Conservation (phyloP, 2,329 filamentous ascomycete species). For the Triangularia verruculosa region DNA sequence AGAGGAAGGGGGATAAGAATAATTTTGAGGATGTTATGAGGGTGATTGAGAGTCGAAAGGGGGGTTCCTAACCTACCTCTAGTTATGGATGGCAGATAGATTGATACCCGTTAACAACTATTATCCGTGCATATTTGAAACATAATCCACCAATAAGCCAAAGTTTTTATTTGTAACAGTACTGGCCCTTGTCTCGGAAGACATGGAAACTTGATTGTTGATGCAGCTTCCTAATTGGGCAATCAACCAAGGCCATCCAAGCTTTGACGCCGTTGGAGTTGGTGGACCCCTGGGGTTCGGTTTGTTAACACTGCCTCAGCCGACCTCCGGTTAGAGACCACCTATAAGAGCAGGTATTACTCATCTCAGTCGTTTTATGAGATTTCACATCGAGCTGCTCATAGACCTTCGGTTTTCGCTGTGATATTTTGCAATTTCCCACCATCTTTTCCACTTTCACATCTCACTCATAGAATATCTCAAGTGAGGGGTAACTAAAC, state of each 20-base stretch:
- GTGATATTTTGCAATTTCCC: not conserved
- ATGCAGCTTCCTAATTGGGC: slow-evolving; percentile 20
- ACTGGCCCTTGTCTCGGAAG: not conserved
- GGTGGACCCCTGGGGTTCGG: not conserved
- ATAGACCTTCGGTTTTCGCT: not conserved
- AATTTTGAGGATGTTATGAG: slow-evolving; percentile 76
- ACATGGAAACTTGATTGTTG: slow-evolving; percentile 7
- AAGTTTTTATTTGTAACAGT: not conserved
- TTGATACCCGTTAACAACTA: too few relatives aligned
- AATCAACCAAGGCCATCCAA: slow-evolving; percentile 10
- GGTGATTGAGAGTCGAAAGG: slow-evolving; percentile 64
- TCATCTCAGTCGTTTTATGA: not conserved
- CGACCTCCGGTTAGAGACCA: not conserved
- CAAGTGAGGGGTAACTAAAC: slow-evolving; percentile 3
- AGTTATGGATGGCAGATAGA: too few relatives aligned
- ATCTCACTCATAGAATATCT: not conserved
- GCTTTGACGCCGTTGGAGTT: not conserved
- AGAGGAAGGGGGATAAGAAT: slow-evolving; percentile 75
- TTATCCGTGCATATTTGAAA: too few relatives aligned
- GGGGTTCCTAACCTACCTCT: slow-evolving; percentile 4
- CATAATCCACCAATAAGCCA: too few relatives aligned
- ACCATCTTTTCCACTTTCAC: not conserved
- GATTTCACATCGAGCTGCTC: not conserved
- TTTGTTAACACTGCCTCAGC: not conserved
- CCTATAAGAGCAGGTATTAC: not conserved